Evolutionary conservation across 345 rosid species (phyloP), one percentile per base, ranked within the genome.

Genomic region (Kandelia obovata): DNA sequence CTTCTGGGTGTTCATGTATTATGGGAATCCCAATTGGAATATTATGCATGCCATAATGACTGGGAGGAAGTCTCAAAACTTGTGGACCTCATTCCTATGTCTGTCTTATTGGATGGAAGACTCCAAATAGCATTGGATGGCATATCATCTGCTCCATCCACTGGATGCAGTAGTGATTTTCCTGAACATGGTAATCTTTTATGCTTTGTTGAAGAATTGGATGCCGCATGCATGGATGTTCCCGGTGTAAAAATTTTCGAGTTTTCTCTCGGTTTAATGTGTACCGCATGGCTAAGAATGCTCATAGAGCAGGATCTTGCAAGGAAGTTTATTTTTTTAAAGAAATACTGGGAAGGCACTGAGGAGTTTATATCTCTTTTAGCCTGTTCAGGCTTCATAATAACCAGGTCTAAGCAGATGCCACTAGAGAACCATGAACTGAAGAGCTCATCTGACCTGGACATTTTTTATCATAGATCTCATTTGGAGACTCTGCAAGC

Each of bases 21-120:
- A 37, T 95, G 97, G 99, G 96, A 95, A 58, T 91, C 99, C 21
- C 96, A 92, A 78, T 76, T 95, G 73, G 97, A 92, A 88, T 95
- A 92, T 71, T 77, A 87, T 73, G 75, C 85, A 71, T 86, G 86
- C 76, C 99, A 87, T 76, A 90, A 89, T 87, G 92, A 95, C 72
- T 90, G 92, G 97, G 92, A 86, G 71, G 99, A 95, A 82, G 91
- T 92, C 72, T 82, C 74, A 32, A 89, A 88, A 81, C 83, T 92
- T 64, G 73, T 95, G 81, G 91, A 88, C 67, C 68, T 87, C 70
- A 76, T 95, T 72, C 97, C 99, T 75, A 64, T 82, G 64, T 84
- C 90, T 65, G 78, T 80, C 62, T 73, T 92, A 75, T 80, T 82
- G 51, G 84, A 82, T 73, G 96, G 96, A 80, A 90, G 79, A 75